Conservation (phyloP, 1,284 basidiomycete genomes). For the Stygiomarasmius scandens region DNA sequence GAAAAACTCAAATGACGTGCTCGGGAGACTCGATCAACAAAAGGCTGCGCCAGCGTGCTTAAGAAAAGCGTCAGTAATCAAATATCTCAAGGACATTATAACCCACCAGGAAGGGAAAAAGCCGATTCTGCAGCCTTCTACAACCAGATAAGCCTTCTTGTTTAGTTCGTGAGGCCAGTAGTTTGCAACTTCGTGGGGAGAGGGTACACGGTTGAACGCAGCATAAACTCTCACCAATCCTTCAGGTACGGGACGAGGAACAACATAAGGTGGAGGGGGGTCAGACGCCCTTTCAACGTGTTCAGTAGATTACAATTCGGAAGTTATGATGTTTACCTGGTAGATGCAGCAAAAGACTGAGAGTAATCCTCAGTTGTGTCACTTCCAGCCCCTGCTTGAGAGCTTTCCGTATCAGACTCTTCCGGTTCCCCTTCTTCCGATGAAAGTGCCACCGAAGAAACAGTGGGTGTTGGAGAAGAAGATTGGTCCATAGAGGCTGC, state of each 20-base stretch:
- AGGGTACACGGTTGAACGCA: background rate
- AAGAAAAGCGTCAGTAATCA: background rate
- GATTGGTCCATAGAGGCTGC: no score
- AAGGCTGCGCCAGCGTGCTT: background rate
- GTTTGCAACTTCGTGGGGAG: background rate
- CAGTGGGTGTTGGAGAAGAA: no score
- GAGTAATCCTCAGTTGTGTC: no score
- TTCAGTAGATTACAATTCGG: no score
- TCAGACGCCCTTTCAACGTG: background rate
- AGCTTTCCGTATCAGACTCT: no score
- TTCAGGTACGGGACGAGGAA: background rate
- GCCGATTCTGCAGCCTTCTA: background rate
- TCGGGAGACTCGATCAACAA: background rate
- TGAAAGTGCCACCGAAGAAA: no score
- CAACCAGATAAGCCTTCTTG: background rate
- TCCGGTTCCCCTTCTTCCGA: no score
- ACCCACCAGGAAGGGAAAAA: background rate
- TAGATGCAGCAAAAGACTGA: no score
- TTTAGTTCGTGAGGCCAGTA: background rate
- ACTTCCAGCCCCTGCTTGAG: no score
- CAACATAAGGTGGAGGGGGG: background rate
- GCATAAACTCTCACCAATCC: background rate
- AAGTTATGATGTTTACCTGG: no score
- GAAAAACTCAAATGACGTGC: no score
- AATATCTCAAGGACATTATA: background rate